Evolutionary conservation across 805 yeast genomes (phyloP), one percentile per base, ranked within the genome.

Genomic region (Metschnikowia gelsemii): DNA sequence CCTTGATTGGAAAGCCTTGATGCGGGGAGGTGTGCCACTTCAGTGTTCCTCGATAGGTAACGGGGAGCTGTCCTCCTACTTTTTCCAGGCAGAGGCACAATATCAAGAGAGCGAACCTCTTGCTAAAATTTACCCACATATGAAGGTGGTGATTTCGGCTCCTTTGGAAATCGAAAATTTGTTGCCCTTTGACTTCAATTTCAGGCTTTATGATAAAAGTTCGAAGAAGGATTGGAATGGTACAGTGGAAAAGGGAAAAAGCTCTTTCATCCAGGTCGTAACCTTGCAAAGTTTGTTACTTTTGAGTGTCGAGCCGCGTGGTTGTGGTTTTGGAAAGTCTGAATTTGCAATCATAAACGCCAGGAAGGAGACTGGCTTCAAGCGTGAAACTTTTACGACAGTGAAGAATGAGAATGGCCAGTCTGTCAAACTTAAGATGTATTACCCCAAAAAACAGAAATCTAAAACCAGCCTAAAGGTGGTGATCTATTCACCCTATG

Each of bases 141-240:
- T 91, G 86, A 75, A 71, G 7, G 64, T 93, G 18, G 74, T 80
- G 3, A 64, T 93, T 5, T 80, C 93, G 0, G 87, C 98, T 0
- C 98, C 99, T 0, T 63, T 93, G 33, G 87, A 86, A 51, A 71
- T 93, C 43, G 89, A 86, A 51, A 93, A 93, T 55, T 66, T 88
- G 38, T 61, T 95, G 36, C 98, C 99, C 0, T 85, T 76, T 57
- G 96, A 87, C 52, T 62, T 91, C 32, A 71, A 77, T 14, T 88
- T 84, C 63, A 70, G 84, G 42, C 70, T 93, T 11, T 85, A 84
- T 60, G 93, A 89, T 58, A 86, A 87, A 54, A 80, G 79, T 16
- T 69, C 80, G 25, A 76, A 75, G 39, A 75, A 75, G 44, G 90
- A 83, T 43, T 80, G 89, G 83, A 73, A 72, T 40, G 82, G 82